Evolutionary conservation across 1,139 yeast genomes (phyloP).

Genomic region (Arxiozyma telluris): DNA sequence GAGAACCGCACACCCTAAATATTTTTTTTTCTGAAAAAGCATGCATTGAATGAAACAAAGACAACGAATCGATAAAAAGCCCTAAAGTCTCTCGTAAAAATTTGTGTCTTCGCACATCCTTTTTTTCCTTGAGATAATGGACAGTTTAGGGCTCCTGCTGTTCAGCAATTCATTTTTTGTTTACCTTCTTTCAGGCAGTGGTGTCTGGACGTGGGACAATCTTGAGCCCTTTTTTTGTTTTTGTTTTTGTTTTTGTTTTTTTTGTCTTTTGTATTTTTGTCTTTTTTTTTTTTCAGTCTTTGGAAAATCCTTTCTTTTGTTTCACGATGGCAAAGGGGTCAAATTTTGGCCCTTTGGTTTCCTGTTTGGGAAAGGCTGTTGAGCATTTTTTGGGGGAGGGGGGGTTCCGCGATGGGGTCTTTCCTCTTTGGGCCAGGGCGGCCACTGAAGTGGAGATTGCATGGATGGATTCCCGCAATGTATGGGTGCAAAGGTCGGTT

Average conservation of each 20-base stretch:
- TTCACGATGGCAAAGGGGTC: not conserved
- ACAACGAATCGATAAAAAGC: too few relatives aligned
- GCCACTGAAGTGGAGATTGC: not conserved
- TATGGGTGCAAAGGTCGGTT: not conserved
- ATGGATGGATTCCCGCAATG: not conserved
- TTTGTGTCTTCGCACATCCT: too few relatives aligned
- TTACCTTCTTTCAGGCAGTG: not conserved
- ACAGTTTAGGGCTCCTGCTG: too few relatives aligned
- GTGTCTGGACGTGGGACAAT: conserved; percentile 1
- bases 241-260: too few relatives aligned
- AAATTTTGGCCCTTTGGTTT: not conserved
- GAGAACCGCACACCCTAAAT: too few relatives aligned
- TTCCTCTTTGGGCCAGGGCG: not conserved
- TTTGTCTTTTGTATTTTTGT: too few relatives aligned
- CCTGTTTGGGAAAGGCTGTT: not conserved
- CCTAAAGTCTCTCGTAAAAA: too few relatives aligned
- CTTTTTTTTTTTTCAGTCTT: not conserved
- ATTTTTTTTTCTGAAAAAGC: too few relatives aligned
- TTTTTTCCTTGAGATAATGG: too few relatives aligned
- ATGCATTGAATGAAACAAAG: too few relatives aligned
- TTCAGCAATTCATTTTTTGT: too few relatives aligned
- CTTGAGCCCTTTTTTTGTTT: not conserved
- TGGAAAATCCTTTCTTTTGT: too few relatives aligned
- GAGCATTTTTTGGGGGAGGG: not conserved
- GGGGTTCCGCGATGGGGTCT: not conserved